Evolutionary conservation across 1,139 yeast genomes (phyloP).

Genomic region (Saccharomyces hybrid): DNA sequence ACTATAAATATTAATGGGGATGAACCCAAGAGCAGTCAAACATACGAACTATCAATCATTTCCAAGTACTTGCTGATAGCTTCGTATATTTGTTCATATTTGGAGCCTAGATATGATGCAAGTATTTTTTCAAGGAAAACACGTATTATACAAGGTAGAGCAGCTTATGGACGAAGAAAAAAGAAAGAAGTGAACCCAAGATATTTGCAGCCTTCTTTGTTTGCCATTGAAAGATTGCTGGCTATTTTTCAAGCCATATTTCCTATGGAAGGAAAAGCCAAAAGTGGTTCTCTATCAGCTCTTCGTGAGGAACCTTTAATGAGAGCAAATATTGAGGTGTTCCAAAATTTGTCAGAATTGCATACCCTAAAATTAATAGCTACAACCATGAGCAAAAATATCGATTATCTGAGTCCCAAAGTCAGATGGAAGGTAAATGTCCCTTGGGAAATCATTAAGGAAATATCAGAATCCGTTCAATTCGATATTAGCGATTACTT

Average conservation of each 20-base stretch:
- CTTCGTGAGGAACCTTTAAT: conserved; percentile 23
- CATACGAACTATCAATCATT: conserved; percentile 42
- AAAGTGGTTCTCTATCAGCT: conserved; percentile 18
- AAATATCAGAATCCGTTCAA: conserved; percentile 45
- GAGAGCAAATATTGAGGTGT: conserved; percentile 47
- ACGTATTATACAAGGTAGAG: conserved; percentile 37
- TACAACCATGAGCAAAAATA: conserved; percentile 34
- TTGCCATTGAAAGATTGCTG: conserved; percentile 59
- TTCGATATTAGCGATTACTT: conserved; percentile 53
- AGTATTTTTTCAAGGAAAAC: conserved; percentile 55
- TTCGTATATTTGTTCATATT: conserved; percentile 64
- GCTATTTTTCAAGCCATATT: conserved; percentile 59
- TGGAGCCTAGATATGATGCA: conserved; percentile 54
- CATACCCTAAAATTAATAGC: conserved; percentile 48
- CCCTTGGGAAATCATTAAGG: conserved; percentile 48
- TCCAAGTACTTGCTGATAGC: conserved; percentile 60
- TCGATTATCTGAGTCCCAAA: conserved; percentile 55
- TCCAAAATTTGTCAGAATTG: conserved; percentile 56
- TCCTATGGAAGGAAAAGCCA: conserved; percentile 25
- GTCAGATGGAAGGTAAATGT: conserved; percentile 63
- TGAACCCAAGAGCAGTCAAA: conserved; percentile 9
- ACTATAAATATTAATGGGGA: conserved; percentile 13
- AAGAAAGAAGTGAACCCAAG: conserved; percentile 47
- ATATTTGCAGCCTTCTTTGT: conserved; percentile 52
- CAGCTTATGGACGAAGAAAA: conserved; percentile 37